phyloP scores from a whole-genome alignment of 306 rosid species.

The Citrullus colocynthis region DNA sequence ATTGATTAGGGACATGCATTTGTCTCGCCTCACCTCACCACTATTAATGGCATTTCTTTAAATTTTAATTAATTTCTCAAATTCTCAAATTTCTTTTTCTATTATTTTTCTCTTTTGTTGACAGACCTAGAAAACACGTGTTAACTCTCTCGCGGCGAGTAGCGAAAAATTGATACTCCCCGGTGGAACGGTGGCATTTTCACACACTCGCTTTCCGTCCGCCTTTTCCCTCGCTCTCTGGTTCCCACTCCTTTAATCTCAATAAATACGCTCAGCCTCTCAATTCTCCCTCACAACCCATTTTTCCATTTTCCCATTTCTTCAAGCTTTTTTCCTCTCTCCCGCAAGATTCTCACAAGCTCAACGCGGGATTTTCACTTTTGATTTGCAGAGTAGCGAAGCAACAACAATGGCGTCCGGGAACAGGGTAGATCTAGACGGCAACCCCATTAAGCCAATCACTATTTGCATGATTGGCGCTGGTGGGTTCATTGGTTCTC shows the following conservation, averaged over 20 bases:
- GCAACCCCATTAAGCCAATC: slow-evolving; percentile 56
- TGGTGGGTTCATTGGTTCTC: slow-evolving; percentile 91
- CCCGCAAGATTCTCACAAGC: not conserved
- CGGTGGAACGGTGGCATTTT: not conserved
- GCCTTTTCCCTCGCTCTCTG: slow-evolving; percentile 4
- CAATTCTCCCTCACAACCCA: not conserved
- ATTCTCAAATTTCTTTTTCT: not conserved
- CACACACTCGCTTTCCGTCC: not conserved
- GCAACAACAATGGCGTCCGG: slow-evolving; percentile 38
- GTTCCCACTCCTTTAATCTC: not conserved
- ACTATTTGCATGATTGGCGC: slow-evolving; percentile 96
- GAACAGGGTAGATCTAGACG: slow-evolving; percentile 64
- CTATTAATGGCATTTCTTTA: not conserved
- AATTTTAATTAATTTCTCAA: not conserved
- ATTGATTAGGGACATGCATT: not conserved
- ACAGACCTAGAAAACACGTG: not conserved
- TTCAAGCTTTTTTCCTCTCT: not conserved
- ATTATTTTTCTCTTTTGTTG: not conserved
- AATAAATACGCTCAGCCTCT: slow-evolving; percentile 7
- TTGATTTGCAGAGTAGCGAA: not conserved
- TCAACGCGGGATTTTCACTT: not conserved
- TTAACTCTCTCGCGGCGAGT: not conserved
- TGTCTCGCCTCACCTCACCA: not conserved
- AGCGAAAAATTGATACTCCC: not conserved
- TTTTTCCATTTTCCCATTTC: not conserved